A percentile compares a stretch with the other conserved stretches of the same genome.
Conservation (phyloP, 139 green algal genomes). For the Volvox africanus region DNA sequence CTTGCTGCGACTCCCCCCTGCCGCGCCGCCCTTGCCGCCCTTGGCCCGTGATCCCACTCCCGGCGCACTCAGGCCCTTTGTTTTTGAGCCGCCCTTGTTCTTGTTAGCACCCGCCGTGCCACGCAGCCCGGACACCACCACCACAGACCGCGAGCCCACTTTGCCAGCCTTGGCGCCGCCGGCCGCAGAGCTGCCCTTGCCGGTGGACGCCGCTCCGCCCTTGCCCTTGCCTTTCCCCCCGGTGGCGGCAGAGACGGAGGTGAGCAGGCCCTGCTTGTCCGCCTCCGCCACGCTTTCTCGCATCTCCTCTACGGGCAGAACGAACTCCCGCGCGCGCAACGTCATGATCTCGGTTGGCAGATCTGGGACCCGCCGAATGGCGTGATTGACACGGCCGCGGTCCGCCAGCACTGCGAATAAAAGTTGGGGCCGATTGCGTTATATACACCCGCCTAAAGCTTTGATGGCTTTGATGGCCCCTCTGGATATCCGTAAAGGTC, state of each 20-base stretch:
- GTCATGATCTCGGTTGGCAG: conserved; percentile 16
- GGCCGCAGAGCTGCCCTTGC: not conserved
- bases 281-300: conserved; percentile 38
- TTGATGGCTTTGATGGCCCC: no score
- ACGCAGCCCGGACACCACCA: conserved; percentile 3
- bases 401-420: conserved; percentile 20
- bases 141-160: not conserved
- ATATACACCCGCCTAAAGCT: no score
- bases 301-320: conserved; percentile 14
- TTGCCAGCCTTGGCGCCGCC: not conserved
- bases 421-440: not conserved
- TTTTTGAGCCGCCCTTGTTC: conserved; percentile 12
- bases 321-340: conserved; percentile 24
- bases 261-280: conserved; percentile 23
- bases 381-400: conserved; percentile 15
- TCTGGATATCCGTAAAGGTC: no score
- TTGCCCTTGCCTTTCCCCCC: conserved; percentile 12
- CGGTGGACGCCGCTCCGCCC: not conserved
- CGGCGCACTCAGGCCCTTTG: not conserved
- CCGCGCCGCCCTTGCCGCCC: not conserved
- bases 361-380: conserved; percentile 20
- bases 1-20: not conserved
- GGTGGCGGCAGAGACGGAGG: not conserved
- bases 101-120: not conserved
- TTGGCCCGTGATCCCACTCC: not conserved